Evolutionary conservation across 331 rosid genomes (phyloP).

Genomic region (Saraca asoca): DNA sequence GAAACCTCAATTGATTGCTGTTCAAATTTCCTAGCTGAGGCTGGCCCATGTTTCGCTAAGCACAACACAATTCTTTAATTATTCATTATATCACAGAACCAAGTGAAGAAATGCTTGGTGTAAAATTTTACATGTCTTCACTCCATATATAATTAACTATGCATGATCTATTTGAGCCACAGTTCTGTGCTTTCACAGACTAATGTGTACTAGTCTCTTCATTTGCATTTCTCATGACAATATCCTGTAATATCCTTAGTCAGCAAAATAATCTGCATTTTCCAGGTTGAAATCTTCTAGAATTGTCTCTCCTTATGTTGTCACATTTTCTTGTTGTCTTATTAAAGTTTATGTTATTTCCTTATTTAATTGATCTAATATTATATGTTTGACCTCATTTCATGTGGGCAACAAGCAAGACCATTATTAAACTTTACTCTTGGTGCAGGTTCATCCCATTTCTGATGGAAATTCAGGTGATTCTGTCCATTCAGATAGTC

Average conservation of each 20-base stretch:
- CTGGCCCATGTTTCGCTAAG: background rate
- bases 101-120: background rate
- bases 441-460: constrained; percentile 68
- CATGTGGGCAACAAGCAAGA: background rate
- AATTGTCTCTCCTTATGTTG: constrained; percentile 3
- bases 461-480: constrained; percentile 60
- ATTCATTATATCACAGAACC: background rate
- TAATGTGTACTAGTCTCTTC: constrained; percentile 20
- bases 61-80: background rate
- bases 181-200: background rate
- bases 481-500: constrained; percentile 44
- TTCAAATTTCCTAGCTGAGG: constrained; percentile 8
- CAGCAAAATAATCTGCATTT: constrained; percentile 18
- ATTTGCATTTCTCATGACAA: constrained; percentile 1
- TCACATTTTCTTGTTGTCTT: background rate
- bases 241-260: constrained; percentile 11
- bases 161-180: constrained; percentile 13
- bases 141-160: constrained; percentile 21
- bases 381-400: constrained; percentile 23
- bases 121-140: constrained; percentile 11
- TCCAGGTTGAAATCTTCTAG: constrained; percentile 15
- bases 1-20: constrained; percentile 6
- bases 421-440: constrained; percentile 35
- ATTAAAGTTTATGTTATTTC: too few species aligned
- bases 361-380: background rate